Conservation (phyloP, 768 basidiomycete genomes). For the Tylopilus plumbeoviolaceoides region DNA sequence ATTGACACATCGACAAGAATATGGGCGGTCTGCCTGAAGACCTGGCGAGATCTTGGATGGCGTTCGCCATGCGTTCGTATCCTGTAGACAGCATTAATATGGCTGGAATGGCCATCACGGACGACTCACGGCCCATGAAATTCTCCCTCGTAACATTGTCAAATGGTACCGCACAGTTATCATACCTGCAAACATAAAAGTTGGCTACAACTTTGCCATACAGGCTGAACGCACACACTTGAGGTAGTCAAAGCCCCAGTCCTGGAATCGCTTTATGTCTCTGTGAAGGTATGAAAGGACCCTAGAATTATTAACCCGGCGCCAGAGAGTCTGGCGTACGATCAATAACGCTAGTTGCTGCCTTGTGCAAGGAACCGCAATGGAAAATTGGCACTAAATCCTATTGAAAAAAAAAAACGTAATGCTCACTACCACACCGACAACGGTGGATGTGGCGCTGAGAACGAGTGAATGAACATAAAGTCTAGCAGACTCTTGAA, state of each 20-base stretch:
- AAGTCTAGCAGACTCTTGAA: too few relatives aligned
- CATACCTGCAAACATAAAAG: slow-evolving; percentile 39
- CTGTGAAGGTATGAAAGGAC: slow-evolving; percentile 26
- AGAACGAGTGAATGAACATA: too few relatives aligned
- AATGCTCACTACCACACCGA: too few relatives aligned
- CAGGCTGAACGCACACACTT: slow-evolving; percentile 39
- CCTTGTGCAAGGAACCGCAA: too few relatives aligned
- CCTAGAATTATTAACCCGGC: too few relatives aligned
- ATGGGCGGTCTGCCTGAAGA: slow-evolving; percentile 50
- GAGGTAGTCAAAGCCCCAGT: slow-evolving; percentile 67
- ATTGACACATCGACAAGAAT: slow-evolving; percentile 60
- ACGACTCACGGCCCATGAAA: slow-evolving; percentile 47
- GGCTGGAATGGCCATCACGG: background rate
- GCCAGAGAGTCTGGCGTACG: too few relatives aligned
- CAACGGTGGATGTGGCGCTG: too few relatives aligned
- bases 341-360: too few relatives aligned
- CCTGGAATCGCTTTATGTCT: slow-evolving; percentile 54
- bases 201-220: background rate
- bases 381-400: too few relatives aligned
- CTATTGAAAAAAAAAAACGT: too few relatives aligned
- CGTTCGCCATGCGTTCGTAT: slow-evolving; percentile 57
- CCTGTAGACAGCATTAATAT: slow-evolving; percentile 34
- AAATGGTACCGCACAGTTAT: slow-evolving; percentile 60
- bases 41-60: slow-evolving; percentile 47
- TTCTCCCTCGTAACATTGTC: slow-evolving; percentile 53